Conservation (phyloP, 441 rosid species). For the Adansonia madagascariensis region DNA sequence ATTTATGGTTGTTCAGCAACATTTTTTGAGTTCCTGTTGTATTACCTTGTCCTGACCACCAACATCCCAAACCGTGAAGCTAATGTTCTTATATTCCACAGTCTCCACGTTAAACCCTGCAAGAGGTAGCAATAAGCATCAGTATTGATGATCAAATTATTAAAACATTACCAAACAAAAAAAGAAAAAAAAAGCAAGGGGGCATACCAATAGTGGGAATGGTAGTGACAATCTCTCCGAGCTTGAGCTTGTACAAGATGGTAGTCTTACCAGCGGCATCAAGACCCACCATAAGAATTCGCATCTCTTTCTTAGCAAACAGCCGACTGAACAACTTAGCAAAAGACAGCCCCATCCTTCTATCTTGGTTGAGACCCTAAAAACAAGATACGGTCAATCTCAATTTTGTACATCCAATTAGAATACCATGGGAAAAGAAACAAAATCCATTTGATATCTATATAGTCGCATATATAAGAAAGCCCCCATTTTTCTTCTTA, state of each 20-base stretch:
- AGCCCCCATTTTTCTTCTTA: neutral
- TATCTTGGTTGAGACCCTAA: constrained; percentile 30
- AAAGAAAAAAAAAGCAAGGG: neutral
- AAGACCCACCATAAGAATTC: constrained; percentile 95
- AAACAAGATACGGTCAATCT: constrained; percentile 4
- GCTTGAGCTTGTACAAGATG: constrained; percentile 68
- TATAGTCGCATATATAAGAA: neutral
- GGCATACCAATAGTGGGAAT: constrained; percentile 66
- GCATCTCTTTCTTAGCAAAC: constrained; percentile 94
- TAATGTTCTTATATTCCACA: constrained; percentile 82
- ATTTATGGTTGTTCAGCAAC: neutral
- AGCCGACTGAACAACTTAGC: constrained; percentile 67
- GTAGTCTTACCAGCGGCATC: constrained; percentile 89
- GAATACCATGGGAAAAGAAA: neutral
- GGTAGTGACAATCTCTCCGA: constrained; percentile 68
- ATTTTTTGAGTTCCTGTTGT: neutral
- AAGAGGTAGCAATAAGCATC: neutral
- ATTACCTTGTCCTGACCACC: constrained; percentile 84
- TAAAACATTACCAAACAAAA: neutral
- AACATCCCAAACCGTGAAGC: constrained; percentile 91
- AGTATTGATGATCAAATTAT: neutral
- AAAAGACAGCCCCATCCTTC: constrained; percentile 63
- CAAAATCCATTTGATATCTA: neutral
- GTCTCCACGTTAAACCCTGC: constrained; percentile 85
- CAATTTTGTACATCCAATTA: neutral